Evolutionary conservation across 2,329 filamentous ascomycete species (phyloP).

Genomic region (Aspergillus sp.): DNA sequence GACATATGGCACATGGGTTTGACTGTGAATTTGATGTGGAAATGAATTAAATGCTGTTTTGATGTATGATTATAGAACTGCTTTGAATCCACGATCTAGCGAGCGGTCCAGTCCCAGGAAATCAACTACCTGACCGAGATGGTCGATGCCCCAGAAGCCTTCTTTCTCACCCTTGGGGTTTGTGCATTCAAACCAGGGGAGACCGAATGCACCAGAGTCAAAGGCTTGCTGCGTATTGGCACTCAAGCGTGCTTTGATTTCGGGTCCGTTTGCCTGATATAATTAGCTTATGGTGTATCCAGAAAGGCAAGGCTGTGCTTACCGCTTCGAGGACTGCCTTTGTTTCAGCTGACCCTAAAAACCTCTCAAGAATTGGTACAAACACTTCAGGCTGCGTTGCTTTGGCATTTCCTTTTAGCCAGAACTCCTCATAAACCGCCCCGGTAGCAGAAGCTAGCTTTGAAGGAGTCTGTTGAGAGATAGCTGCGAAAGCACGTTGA

Average conservation of each 20-base stretch:
- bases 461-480: conserved; percentile 45
- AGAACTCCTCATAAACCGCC: conserved; percentile 53
- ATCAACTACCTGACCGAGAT: conserved; percentile 55
- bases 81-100: conserved; percentile 29
- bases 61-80: conserved; percentile 22
- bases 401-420: conserved; percentile 48
- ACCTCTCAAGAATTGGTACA: conserved; percentile 41
- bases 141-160: conserved; percentile 61
- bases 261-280: conserved; percentile 27
- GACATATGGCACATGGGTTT: not conserved
- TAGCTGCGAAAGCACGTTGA: conserved; percentile 54
- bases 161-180: conserved; percentile 55
- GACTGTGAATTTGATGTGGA: not conserved
- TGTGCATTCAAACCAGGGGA: conserved; percentile 60
- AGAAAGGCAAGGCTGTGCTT: conserved; percentile 1
- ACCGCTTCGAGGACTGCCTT: conserved; percentile 45
- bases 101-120: conserved; percentile 51
- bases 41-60: not conserved
- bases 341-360: conserved; percentile 48
- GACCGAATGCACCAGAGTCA: conserved; percentile 57
- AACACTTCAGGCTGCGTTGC: conserved; percentile 49
- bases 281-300: not conserved
- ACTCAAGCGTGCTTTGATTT: conserved; percentile 48
- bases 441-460: conserved; percentile 44
- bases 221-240: conserved; percentile 55